phyloP scores from a whole-genome alignment of 208 protist species.

The Acanthamoeba divionensis region DNA sequence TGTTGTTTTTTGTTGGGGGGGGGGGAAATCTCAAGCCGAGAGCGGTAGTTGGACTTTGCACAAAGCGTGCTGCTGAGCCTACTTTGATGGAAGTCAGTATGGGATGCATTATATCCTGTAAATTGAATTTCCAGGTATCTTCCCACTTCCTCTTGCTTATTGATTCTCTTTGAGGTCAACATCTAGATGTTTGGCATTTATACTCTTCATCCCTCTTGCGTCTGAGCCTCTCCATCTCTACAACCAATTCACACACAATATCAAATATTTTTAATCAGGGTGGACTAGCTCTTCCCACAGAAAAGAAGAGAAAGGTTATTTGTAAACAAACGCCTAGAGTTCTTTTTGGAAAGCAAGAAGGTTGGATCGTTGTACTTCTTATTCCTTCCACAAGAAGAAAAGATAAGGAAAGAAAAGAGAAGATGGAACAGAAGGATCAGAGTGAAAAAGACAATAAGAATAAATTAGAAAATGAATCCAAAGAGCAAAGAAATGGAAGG shows the following conservation, averaged over 20 bases:
- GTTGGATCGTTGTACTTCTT: constrained; percentile 5
- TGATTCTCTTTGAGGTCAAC: too few species aligned
- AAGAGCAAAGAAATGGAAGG: too few species aligned
- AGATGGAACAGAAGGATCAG: not conserved
- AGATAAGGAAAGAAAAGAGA: not conserved
- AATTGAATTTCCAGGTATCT: not conserved
- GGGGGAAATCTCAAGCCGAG: not conserved
- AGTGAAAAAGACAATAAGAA: not conserved
- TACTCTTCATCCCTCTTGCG: too few species aligned
- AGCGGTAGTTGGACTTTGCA: not conserved
- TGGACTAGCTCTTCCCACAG: too few species aligned
- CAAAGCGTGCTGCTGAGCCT: not conserved
- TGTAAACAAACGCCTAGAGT: not conserved
- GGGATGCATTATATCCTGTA: constrained; percentile 34
- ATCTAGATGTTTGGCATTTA: too few species aligned
- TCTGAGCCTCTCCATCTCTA: too few species aligned
- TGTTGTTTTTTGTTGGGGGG: not conserved
- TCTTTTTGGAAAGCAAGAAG: constrained; percentile 5
- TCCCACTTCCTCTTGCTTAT: not conserved
- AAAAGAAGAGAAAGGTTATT: too few species aligned
- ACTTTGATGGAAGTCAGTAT: not conserved
- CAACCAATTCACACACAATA: too few species aligned
- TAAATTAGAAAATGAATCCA: too few species aligned
- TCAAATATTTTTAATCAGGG: too few species aligned
- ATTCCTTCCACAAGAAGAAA: not conserved